phyloP scores from a whole-genome alignment of 176 grass and related monocot genomes.

The Oryza longistaminata region DNA sequence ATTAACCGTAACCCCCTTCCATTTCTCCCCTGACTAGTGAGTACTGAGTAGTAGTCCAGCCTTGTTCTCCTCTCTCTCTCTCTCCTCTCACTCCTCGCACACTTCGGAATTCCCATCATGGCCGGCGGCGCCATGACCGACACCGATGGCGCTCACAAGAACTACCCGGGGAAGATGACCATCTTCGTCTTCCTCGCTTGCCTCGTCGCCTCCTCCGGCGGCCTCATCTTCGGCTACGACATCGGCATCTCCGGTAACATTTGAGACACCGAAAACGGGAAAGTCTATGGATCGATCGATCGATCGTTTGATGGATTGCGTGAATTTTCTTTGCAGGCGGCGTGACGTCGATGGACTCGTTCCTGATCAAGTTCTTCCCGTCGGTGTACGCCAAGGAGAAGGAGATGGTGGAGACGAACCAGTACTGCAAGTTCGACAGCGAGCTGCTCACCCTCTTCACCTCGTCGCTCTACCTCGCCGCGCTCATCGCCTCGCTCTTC shows the following conservation, averaged over 20 bases:
- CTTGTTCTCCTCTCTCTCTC: no score
- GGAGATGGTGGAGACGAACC: slow-evolving; percentile 42
- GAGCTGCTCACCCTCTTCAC: slow-evolving; percentile 74
- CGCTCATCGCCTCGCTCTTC: slow-evolving; percentile 43
- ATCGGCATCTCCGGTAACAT: slow-evolving; percentile 47
- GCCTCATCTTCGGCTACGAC: slow-evolving; percentile 57
- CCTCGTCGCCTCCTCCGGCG: slow-evolving; percentile 51
- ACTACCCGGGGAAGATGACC: slow-evolving; percentile 47
- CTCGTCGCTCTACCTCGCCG: slow-evolving; percentile 72
- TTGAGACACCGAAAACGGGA: no score
- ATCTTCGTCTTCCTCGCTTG: slow-evolving; percentile 49
- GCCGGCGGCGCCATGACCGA: neutral
- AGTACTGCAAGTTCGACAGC: slow-evolving; percentile 92
- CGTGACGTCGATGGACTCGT: slow-evolving; percentile 49
- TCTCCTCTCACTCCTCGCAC: no score
- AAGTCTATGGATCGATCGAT: no score
- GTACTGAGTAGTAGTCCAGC: no score
- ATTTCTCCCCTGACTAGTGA: no score
- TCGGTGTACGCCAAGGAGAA: slow-evolving; percentile 52
- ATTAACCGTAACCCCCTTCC: no score
- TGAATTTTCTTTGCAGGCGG: slow-evolving; percentile 24
- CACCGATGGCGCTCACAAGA: neutral
- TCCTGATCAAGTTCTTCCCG: slow-evolving; percentile 44
- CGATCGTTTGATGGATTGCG: no score
- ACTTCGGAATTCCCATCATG: neutral